Base-by-base conservation (phyloP, 2,329 filamentous ascomycete species). In the Ampelomyces quisqualis region DNA sequence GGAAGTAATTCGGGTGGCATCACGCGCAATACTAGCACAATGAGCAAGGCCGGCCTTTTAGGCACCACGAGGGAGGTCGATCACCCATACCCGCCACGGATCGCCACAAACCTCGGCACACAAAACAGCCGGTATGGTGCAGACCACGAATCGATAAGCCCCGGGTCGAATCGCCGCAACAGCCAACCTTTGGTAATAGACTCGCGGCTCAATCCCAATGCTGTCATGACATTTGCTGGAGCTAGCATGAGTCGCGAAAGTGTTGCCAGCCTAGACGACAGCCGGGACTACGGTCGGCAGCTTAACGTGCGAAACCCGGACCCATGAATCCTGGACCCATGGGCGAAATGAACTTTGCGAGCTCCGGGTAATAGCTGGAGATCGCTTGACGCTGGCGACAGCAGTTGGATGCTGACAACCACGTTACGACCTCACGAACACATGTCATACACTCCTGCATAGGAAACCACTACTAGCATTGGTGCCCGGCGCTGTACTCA, bases 11-110 rank as follows among this genome's bases (percentile, higher is more conserved):
- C 52, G 22, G 47, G 53, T 3, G 58, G 60, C 24, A 57, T 67
- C 40, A 51, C 60, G 8, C 64, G 74, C 14, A 74, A 76, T 40
- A 66, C 67, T 13, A 76, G 73, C 57, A 72, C 74, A 10, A 65
- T 76, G 53, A 76, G 73, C 57, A 72, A 68, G 54, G 66, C 71
- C 13, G 74, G 74, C 10, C 60, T 77, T 6, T 57, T 77, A 11
- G 55, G 58, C 32, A 47, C 52, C 15, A 40, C 41, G 10, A 32
- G 37, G 22, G 62, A 66, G 29, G 30, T 38, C 20, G 40, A 47
- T 8, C 49, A 50, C 9, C 28, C 11, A 19, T 55, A 47, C 35
- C 60, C 57, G 17, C 52, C 57, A 4, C 53, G 42, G 10, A 56
- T 67, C 14, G 52, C 50, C 7, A 65, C 64, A 7, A 62, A 52